Percentiles rank a stretch among this genome's conserved stretches.
These are phyloP conservation scores for Avena insularis DNA, from an alignment of 176 grass and related monocot genomes.

Conservation along the genomic window DNA sequence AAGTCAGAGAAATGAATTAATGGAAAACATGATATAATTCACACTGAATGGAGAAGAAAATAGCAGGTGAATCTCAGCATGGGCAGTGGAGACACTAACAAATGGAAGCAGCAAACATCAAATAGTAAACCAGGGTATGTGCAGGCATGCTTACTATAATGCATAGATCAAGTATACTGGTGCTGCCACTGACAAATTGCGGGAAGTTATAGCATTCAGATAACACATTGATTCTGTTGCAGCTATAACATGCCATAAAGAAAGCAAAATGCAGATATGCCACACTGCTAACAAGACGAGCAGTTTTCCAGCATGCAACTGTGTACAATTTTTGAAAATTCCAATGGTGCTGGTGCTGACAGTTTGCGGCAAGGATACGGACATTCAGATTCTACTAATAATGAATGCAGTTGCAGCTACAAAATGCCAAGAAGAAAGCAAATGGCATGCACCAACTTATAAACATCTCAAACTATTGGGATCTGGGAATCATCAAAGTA, in stretches of 20 bases:
- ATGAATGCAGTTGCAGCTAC: neutral
- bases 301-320: neutral
- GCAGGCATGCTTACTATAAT: neutral
- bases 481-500: neutral
- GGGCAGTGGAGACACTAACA: neutral
- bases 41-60: constrained; percentile 16
- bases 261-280: neutral
- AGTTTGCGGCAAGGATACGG: neutral
- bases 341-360: neutral
- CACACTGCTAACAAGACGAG: neutral
- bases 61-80: constrained; percentile 2
- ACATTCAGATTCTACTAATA: neutral
- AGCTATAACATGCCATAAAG: constrained; percentile 14
- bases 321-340: neutral
- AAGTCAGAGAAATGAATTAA: constrained; percentile 31
- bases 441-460: neutral
- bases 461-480: neutral
- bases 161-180: neutral
- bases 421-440: constrained; percentile 9
- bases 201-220: constrained; percentile 1
- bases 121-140: constrained; percentile 12
- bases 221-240: constrained; percentile 4
- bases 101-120: neutral
- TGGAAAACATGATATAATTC: neutral
- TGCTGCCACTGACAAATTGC: constrained; percentile 16